Evolutionary conservation across 371 early-diverging fungal species (phyloP).

Genomic region (Rhizomucor pusillus): DNA sequence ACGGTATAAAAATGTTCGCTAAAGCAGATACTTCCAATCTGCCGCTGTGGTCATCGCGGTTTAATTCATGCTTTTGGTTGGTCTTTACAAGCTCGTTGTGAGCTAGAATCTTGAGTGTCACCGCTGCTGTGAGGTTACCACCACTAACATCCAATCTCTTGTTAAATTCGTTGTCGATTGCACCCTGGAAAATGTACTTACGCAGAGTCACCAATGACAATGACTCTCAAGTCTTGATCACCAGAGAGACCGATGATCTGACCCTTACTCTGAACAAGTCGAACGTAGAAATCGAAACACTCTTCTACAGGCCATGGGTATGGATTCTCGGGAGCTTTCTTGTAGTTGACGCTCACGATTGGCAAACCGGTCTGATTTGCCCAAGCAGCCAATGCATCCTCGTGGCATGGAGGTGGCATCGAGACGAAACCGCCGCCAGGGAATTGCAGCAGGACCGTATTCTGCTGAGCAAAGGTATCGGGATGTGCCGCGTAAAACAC

Average conservation of each 20-base stretch:
- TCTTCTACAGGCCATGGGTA: constrained; percentile 93
- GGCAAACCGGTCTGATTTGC: constrained; percentile 64
- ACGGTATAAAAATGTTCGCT: constrained; percentile 18
- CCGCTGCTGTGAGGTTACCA: constrained; percentile 73
- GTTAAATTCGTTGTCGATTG: neutral
- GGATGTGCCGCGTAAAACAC: constrained; percentile 49
- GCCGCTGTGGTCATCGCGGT: constrained; percentile 4
- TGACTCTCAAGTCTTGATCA: constrained; percentile 54
- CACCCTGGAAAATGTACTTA: constrained; percentile 51
- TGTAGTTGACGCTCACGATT: constrained; percentile 86
- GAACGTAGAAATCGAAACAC: constrained; percentile 86
- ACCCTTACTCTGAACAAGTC: constrained; percentile 65
- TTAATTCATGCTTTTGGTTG: neutral
- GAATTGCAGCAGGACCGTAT: constrained; percentile 66
- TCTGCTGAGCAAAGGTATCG: constrained; percentile 39
- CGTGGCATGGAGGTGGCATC: constrained; percentile 79
- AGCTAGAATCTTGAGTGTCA: constrained; percentile 68
- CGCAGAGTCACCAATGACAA: constrained; percentile 94
- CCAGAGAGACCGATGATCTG: constrained; percentile 64
- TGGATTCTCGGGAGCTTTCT: constrained; percentile 94
- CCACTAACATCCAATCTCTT: constrained; percentile 47
- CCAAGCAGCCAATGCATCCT: constrained; percentile 68
- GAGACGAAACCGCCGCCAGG: constrained; percentile 90
- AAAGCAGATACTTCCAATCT: constrained; percentile 25
- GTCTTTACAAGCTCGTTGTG: constrained; percentile 32